Base-by-base conservation (phyloP, 1,139 yeast species). In the Suhomyces bribrorum region DNA sequence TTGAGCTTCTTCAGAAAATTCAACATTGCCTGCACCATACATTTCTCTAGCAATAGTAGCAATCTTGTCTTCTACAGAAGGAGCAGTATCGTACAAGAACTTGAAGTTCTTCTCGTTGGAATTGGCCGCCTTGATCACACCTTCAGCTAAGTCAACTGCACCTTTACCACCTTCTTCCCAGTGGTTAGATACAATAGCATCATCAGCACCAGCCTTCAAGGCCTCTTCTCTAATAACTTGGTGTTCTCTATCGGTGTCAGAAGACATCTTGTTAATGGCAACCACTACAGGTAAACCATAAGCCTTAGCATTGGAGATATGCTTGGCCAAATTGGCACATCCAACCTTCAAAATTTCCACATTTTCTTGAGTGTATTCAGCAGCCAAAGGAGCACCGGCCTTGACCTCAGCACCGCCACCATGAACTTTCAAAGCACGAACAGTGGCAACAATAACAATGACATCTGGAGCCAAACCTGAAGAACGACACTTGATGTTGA, bases 121-220 rank as follows among this genome's bases (percentile, higher is more conserved):
- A 56, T 80, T 75, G 40, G 90, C 77, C 29, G 94, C 92, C 46
- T 75, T 72, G 52, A 88, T 79, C 44, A 90, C 94, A 45, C 95
- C 96, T 46, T 83, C 58, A 40, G 97, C 97, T 49, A 92, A 79
- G 41, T 77, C 84, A 49, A 87, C 77, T 8, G 98, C 97, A 56
- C 98, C 98, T 49, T 73, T 70, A 53, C 98, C 98, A 70, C 98
- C 98, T 69, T 87, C 87, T 66, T 86, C 97, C 97, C 97, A 92
- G 68, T 92, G 98, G 75, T 87, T 87, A 29, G 96, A 85, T 28
- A 87, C 90, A 56, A 92, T 85, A 22, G 97, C 97, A 59, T 87
- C 97, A 44, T 71, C 69, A 29, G 98, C 98, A 57, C 98, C 98
- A n/a, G 96, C 96, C 62, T 79, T 81, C 53, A 89, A 59, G 11